These are phyloP conservation scores for Vaccinium darrowii DNA, from an alignment of 148 eudicot species.

Conservation along the genomic window DNA sequence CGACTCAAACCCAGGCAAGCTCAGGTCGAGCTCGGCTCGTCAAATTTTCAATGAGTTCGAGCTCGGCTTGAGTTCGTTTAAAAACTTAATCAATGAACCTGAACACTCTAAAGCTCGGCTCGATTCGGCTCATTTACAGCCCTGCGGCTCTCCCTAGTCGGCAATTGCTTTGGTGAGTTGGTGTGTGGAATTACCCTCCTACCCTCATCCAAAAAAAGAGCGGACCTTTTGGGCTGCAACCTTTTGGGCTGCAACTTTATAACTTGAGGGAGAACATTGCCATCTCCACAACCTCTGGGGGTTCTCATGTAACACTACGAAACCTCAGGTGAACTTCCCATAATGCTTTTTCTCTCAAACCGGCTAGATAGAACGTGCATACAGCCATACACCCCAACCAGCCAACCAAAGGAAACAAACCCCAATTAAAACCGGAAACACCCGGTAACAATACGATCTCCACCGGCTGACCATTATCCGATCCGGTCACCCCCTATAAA, in stretches of 20 bases:
- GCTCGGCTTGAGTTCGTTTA: too few species aligned
- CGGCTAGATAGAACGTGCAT: background rate
- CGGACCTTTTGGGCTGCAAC: background rate
- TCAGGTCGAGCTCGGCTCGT: too few species aligned
- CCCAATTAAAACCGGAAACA: background rate
- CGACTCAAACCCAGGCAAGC: too few species aligned
- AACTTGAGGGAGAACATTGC: background rate
- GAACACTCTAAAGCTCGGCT: too few species aligned
- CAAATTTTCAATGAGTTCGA: too few species aligned
- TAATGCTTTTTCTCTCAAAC: background rate
- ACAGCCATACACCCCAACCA: background rate
- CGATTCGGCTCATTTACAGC: too few species aligned
- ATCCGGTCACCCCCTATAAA: slow-evolving; percentile 19
- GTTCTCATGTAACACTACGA: background rate
- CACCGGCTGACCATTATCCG: background rate
- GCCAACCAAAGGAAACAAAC: background rate
- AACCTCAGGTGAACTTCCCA: background rate
- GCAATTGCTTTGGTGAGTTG: too few species aligned
- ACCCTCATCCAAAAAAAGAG: too few species aligned
- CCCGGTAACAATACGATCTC: background rate
- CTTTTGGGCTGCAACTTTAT: background rate
- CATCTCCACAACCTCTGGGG: background rate
- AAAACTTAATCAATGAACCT: too few species aligned
- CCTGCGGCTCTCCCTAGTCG: too few species aligned
- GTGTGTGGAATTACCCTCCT: too few species aligned